Percentiles rank a stretch among this genome's conserved stretches.
Conservation (phyloP, 495 filamentous ascomycete genomes). For the Usnea hakonensis region DNA sequence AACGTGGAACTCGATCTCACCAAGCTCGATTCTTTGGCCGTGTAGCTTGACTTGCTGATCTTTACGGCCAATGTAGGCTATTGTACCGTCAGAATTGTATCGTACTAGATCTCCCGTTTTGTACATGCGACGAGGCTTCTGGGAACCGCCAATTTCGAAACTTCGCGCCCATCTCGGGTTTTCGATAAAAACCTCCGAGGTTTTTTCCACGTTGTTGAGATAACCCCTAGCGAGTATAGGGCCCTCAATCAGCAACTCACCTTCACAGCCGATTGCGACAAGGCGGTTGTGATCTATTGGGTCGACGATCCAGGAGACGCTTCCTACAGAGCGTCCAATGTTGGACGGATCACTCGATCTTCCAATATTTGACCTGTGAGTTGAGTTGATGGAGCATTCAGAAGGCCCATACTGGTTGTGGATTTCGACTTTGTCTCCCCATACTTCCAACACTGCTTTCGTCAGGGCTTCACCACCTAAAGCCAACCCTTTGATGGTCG, state of each 20-base stretch:
- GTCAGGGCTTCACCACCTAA: conserved; percentile 44
- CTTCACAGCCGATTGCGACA: conserved; percentile 44
- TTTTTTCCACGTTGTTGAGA: conserved; percentile 45
- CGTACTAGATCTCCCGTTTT: conserved; percentile 30
- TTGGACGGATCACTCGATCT: conserved; percentile 28
- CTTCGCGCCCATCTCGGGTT: conserved; percentile 33
- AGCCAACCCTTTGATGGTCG: conserved; percentile 36
- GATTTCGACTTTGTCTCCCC: conserved; percentile 43
- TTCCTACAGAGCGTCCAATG: conserved; percentile 43
- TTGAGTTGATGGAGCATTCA: conserved; percentile 35
- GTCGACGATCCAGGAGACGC: conserved; percentile 50
- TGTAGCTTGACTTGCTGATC: conserved; percentile 32
- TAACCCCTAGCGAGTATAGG: conserved; percentile 46
- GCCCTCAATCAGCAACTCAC: conserved; percentile 47
- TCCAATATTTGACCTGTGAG: conserved; percentile 17
- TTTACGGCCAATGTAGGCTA: conserved; percentile 26
- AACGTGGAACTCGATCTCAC: conserved; percentile 32
- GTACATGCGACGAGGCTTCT: conserved; percentile 16
- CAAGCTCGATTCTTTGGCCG: conserved; percentile 28
- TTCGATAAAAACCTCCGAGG: conserved; percentile 39
- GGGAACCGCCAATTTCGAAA: conserved; percentile 24
- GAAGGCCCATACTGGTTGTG: conserved; percentile 55
- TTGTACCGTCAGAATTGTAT: conserved; percentile 24
- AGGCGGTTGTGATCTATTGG: conserved; percentile 40
- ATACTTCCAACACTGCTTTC: conserved; percentile 45